phyloP scores from a whole-genome alignment of 768 basidiomycete genomes.

The Auriscalpium microsporum region DNA sequence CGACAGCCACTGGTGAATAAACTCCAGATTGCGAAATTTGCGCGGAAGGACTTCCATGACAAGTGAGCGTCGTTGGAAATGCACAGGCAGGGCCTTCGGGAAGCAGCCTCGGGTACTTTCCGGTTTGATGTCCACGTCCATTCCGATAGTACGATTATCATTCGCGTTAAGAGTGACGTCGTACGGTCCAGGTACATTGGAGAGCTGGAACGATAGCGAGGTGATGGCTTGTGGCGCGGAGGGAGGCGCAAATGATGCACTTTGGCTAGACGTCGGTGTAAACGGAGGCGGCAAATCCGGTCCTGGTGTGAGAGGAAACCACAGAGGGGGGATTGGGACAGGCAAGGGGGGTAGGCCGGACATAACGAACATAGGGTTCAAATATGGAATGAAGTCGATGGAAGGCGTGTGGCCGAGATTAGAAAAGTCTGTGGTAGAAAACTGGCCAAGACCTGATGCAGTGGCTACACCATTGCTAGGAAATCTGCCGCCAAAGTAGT shows the following conservation, averaged over 20 bases:
- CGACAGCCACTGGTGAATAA: constrained; percentile 39
- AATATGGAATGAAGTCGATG: no score
- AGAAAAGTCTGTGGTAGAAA: no score
- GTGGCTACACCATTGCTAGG: no score
- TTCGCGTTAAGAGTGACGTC: background rate
- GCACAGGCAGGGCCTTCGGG: background rate
- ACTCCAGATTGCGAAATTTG: constrained; percentile 30
- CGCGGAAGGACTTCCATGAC: constrained; percentile 52
- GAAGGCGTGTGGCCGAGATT: no score
- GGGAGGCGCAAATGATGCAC: no score
- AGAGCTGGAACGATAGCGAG: background rate
- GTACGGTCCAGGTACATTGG: background rate
- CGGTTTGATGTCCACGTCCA: constrained; percentile 1
- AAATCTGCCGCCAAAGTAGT: no score
- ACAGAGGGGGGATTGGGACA: no score
- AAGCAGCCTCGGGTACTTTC: constrained; percentile 5
- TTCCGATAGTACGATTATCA: constrained; percentile 2
- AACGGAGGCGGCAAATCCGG: no score
- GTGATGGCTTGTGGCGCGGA: background rate
- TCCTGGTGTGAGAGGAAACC: background rate
- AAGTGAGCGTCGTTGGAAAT: constrained; percentile 29
- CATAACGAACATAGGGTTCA: no score
- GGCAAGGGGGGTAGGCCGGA: no score
- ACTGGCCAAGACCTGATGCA: no score
- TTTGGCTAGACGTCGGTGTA: no score